Evolutionary conservation across 768 basidiomycete genomes (phyloP).

Genomic region (Podaxis sp.): DNA sequence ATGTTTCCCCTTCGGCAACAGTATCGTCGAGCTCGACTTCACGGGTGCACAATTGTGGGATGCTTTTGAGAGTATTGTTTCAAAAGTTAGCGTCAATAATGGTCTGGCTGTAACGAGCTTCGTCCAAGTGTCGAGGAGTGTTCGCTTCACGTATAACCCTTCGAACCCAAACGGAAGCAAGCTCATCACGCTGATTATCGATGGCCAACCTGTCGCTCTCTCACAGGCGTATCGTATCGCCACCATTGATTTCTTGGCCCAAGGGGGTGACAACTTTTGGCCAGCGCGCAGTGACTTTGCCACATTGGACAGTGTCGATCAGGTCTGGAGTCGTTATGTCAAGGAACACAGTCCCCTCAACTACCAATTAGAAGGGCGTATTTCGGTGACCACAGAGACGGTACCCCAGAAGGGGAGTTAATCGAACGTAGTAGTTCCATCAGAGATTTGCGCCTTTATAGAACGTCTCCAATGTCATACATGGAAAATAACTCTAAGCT

Average conservation of each 20-base stretch:
- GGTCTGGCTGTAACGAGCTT: conserved; percentile 34
- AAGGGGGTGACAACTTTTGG: conserved; percentile 36
- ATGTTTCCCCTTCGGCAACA: conserved; percentile 43
- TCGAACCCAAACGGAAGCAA: conserved; percentile 24
- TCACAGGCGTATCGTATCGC: conserved; percentile 28
- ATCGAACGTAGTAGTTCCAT: background rate
- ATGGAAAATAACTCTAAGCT: conserved; percentile 8
- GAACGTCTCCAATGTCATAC: background rate
- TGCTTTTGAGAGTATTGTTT: conserved; percentile 39
- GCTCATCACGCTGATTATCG: conserved; percentile 29
- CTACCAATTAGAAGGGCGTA: conserved; percentile 23
- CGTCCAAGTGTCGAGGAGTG: conserved; percentile 38
- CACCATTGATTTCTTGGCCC: conserved; percentile 33
- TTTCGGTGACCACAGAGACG: conserved; percentile 21
- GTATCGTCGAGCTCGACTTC: conserved; percentile 36
- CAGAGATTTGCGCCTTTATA: background rate
- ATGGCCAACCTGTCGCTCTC: conserved; percentile 24
- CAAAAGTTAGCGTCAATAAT: conserved; percentile 27
- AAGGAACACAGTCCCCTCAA: conserved; percentile 22
- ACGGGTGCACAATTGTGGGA: conserved; percentile 41
- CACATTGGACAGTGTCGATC: conserved; percentile 32
- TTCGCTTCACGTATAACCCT: conserved; percentile 33
- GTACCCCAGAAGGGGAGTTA: conserved; percentile 20
- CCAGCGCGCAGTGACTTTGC: conserved; percentile 23
- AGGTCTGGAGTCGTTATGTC: conserved; percentile 31